Conservation (phyloP, 306 rosid genomes). For the Cucurbita argyrosperma region DNA sequence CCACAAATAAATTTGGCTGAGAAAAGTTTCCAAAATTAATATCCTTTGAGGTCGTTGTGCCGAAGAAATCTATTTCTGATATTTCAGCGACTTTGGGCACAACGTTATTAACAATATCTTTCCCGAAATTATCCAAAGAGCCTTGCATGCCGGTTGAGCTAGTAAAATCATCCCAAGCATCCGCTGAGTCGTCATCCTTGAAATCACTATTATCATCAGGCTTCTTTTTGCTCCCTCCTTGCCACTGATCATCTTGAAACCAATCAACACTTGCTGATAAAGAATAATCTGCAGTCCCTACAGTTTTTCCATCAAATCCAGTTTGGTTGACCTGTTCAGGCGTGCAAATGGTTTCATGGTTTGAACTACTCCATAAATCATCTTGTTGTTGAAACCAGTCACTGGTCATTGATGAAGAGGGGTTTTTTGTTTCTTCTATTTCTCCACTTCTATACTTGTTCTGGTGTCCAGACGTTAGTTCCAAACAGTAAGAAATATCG, state of each 20-base stretch:
- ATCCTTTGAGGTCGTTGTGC: constrained; percentile 28
- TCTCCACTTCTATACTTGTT: constrained; percentile 21
- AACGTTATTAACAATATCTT: constrained; percentile 20
- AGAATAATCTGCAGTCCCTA: constrained; percentile 17
- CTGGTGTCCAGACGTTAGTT: constrained; percentile 24
- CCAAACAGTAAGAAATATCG: constrained; percentile 23
- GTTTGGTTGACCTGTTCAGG: constrained; percentile 27
- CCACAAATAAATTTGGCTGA: constrained; percentile 31
- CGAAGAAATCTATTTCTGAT: constrained; percentile 25
- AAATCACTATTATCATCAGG: constrained; percentile 15
- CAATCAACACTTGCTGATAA: constrained; percentile 25
- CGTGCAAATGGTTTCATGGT: constrained; percentile 16
- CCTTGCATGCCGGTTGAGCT: constrained; percentile 25
- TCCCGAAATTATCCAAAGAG: constrained; percentile 24
- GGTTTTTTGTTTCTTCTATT: constrained; percentile 16
- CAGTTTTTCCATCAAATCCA: constrained; percentile 17
- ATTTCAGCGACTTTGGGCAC: constrained; percentile 20
- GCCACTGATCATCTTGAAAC: constrained; percentile 39
- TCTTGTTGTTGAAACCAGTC: constrained; percentile 42
- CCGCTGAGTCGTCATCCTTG: constrained; percentile 26
- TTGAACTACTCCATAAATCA: constrained; percentile 35
- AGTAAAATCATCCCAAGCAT: constrained; percentile 50
- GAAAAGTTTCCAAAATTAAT: constrained; percentile 27
- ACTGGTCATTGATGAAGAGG: constrained; percentile 22
- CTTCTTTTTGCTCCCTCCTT: constrained; percentile 19